A percentile compares a stretch with the other conserved stretches of the same genome.
These are phyloP conservation scores for Arbutus unedo DNA, from an alignment of 148 eudicot genomes.

Conservation along the genomic window DNA sequence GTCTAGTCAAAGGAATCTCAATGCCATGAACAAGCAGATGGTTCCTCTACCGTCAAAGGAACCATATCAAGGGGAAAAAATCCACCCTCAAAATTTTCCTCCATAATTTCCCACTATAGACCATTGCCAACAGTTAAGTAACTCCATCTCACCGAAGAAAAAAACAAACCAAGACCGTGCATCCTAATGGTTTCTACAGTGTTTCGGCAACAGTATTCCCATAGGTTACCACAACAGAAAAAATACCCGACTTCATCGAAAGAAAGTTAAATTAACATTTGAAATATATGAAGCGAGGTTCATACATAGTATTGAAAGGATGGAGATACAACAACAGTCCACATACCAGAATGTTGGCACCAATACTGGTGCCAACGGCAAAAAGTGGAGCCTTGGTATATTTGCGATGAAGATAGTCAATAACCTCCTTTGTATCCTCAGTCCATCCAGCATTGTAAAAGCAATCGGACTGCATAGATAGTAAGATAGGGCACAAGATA, in stretches of 20 bases:
- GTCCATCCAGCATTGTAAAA: slow-evolving; percentile 98
- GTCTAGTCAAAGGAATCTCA: not conserved
- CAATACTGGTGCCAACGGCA: slow-evolving; percentile 85
- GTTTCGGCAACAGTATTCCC: not conserved
- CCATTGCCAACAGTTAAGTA: not conserved
- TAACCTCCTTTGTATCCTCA: slow-evolving; percentile 62
- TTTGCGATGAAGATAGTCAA: slow-evolving; percentile 65
- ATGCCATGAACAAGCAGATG: not conserved
- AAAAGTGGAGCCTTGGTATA: slow-evolving; percentile 66
- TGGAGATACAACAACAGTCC: slow-evolving; percentile 1
- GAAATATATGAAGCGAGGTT: not conserved
- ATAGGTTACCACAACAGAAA: not conserved
- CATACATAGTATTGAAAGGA: not conserved
- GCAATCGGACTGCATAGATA: slow-evolving; percentile 71
- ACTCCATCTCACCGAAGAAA: not conserved
- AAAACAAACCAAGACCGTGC: not conserved
- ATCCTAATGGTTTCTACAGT: not conserved
- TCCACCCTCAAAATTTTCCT: not conserved
- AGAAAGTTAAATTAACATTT: not conserved
- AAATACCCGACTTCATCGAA: not conserved
- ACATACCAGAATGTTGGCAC: slow-evolving; percentile 85
- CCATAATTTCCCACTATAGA: not conserved
- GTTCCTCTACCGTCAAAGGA: not conserved
- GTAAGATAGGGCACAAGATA: not conserved
- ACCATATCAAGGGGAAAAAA: not conserved